A percentile compares a stretch with the other conserved stretches of the same genome.
Conservation (phyloP, 495 filamentous ascomycete genomes). For the Xylaria scruposa region DNA sequence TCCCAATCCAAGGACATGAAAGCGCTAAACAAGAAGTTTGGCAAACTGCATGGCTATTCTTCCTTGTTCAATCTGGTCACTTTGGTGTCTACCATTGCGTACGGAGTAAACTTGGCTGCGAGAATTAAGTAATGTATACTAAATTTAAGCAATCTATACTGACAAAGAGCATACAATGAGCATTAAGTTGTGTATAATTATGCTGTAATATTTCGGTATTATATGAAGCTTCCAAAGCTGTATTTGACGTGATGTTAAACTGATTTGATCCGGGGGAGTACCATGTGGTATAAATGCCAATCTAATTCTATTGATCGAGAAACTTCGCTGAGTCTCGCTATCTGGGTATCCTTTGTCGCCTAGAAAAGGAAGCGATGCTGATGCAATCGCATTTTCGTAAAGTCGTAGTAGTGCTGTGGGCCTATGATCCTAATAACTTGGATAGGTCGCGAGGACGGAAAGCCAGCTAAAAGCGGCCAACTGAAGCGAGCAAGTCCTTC, state of each 20-base stretch:
- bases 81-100: constrained; percentile 69
- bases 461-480: constrained; percentile 29
- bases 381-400: constrained; percentile 12
- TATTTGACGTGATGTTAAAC: not conserved
- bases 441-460: not conserved
- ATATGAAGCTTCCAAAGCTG: not conserved
- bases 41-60: constrained; percentile 76
- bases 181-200: not conserved
- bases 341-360: not conserved
- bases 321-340: not conserved
- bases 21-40: constrained; percentile 80
- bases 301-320: not conserved
- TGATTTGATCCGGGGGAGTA: not conserved
- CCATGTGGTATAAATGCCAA: not conserved
- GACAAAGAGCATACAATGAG: not conserved
- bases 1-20: constrained; percentile 84
- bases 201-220: not conserved
- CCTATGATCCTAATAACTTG: not conserved
- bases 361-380: not conserved
- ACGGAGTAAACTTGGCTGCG: constrained; percentile 73
- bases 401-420: not conserved
- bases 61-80: constrained; percentile 75
- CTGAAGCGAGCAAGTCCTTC: constrained; percentile 42
- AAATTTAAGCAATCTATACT: not conserved
- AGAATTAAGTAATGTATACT: constrained; percentile 48